Conservation (phyloP, 345 rosid genomes). For the Hibiscus mutabilis region DNA sequence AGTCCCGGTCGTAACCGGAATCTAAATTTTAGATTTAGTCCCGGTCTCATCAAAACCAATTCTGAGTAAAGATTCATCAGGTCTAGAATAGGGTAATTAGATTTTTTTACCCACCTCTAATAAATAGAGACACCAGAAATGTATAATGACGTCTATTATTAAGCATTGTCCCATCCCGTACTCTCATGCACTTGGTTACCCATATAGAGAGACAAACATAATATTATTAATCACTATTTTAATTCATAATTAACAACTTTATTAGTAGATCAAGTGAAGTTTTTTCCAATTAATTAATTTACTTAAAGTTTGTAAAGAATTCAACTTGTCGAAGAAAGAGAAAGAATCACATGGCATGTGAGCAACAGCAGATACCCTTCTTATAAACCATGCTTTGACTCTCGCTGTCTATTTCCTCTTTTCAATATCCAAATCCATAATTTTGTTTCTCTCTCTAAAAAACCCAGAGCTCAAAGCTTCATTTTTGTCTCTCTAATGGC, state of each 20-base stretch:
- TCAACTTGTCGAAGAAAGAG: background rate
- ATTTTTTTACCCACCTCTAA: too few relatives aligned
- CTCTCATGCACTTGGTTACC: constrained; percentile 29
- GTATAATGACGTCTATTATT: too few relatives aligned
- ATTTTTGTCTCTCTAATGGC: constrained; percentile 38
- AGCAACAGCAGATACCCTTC: constrained; percentile 49
- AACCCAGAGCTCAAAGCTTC: constrained; percentile 17
- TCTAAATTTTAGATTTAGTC: too few relatives aligned
- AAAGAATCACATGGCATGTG: constrained; percentile 77
- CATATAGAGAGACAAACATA: constrained; percentile 26
- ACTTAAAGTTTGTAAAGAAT: background rate
- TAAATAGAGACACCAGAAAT: too few relatives aligned
- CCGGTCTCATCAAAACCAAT: too few relatives aligned
- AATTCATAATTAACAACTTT: background rate
- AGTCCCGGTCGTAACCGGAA: too few relatives aligned
- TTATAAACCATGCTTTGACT: constrained; percentile 31
- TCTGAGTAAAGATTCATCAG: too few relatives aligned
- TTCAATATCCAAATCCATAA: background rate
- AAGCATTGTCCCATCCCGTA: constrained; percentile 1
- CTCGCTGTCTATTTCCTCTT: constrained; percentile 13
- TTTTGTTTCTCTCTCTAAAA: constrained; percentile 12
- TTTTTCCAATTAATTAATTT: too few relatives aligned
- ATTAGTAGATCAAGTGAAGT: background rate
- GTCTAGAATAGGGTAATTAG: too few relatives aligned
- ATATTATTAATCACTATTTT: constrained; percentile 9